A percentile compares a stretch with the other conserved stretches of the same genome.
Evolutionary conservation across 2,329 filamentous ascomycete genomes (phyloP).

Genomic region (Lizonia empirigonia): DNA sequence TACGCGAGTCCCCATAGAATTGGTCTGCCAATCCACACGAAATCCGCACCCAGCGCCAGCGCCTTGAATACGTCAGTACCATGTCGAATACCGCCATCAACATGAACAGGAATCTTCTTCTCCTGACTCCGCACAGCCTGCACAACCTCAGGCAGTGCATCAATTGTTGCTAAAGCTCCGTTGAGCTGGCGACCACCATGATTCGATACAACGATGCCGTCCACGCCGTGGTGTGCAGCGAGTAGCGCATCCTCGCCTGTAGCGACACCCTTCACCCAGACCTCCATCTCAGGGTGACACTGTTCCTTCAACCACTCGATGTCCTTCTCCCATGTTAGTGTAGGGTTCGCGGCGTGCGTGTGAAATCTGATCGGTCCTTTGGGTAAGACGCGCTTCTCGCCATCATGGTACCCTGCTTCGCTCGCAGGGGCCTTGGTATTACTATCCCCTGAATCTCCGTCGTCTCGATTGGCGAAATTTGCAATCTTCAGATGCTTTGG

Average conservation of each 20-base stretch:
- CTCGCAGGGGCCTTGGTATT: constrained; percentile 2
- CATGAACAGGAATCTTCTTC: constrained; percentile 68
- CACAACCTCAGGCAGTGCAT: constrained; percentile 61
- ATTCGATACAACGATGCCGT: constrained; percentile 57
- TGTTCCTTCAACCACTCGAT: constrained; percentile 29
- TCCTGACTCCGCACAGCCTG: constrained; percentile 52
- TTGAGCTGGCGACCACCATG: constrained; percentile 61
- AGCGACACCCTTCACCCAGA: constrained; percentile 54
- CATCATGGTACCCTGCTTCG: constrained; percentile 6
- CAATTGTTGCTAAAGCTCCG: constrained; percentile 48
- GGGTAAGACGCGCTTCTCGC: constrained; percentile 16
- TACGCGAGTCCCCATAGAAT: constrained; percentile 71
- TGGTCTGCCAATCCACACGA: constrained; percentile 66
- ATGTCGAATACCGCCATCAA: constrained; percentile 87
- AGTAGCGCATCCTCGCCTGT: constrained; percentile 50
- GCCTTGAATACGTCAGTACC: constrained; percentile 95
- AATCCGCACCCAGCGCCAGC: constrained; percentile 85
- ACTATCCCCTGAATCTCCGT: background rate
- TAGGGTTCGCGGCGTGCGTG: constrained; percentile 30
- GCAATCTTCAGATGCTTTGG: constrained; percentile 31
- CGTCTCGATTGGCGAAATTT: constrained; percentile 24
- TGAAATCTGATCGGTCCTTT: constrained; percentile 25
- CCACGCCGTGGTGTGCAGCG: constrained; percentile 50
- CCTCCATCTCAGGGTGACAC: constrained; percentile 31
- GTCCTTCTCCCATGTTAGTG: constrained; percentile 32